A percentile compares a stretch with the other conserved stretches of the same genome.
Conservation (phyloP, 2,329 filamentous ascomycete species). For the Claviceps monticola region DNA sequence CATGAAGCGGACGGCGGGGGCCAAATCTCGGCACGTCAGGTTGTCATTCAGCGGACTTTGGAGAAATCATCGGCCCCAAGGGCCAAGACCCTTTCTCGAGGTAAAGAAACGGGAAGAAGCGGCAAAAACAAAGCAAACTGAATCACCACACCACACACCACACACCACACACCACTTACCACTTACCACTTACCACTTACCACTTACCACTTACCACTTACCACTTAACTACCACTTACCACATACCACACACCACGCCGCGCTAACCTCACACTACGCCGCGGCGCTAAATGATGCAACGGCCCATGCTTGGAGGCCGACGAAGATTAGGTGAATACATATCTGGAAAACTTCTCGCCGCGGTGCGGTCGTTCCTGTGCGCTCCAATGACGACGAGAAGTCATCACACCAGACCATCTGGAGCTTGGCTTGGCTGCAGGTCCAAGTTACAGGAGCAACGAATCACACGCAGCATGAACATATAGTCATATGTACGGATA, state of each 20-base stretch:
- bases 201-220: too few species aligned
- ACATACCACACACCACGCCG: not conserved
- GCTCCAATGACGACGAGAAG: not conserved
- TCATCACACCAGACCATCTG: not conserved
- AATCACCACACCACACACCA: not conserved
- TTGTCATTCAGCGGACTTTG: not conserved
- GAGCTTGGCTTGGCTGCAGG: not conserved
- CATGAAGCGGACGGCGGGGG: conserved; percentile 1
- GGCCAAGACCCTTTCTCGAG: not conserved
- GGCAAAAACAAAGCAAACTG: not conserved
- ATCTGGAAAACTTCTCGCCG: not conserved
- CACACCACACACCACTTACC: not conserved
- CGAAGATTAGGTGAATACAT: too few species aligned
- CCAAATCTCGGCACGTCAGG: not conserved
- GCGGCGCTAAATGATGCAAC: not conserved
- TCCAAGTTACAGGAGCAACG: not conserved
- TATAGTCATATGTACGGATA: not conserved
- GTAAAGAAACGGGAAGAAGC: not conserved
- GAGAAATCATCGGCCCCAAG: not conserved
- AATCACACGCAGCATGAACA: not conserved
- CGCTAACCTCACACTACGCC: not conserved
- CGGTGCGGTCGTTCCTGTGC: not conserved
- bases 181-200: too few species aligned
- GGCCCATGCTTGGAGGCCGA: too few species aligned
- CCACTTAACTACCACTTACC: too few species aligned